Percentiles rank a stretch among this genome's conserved stretches.
These are phyloP conservation scores for Triangularia verruculosa DNA, from an alignment of 2,329 filamentous ascomycete species.

Conservation along the genomic window DNA sequence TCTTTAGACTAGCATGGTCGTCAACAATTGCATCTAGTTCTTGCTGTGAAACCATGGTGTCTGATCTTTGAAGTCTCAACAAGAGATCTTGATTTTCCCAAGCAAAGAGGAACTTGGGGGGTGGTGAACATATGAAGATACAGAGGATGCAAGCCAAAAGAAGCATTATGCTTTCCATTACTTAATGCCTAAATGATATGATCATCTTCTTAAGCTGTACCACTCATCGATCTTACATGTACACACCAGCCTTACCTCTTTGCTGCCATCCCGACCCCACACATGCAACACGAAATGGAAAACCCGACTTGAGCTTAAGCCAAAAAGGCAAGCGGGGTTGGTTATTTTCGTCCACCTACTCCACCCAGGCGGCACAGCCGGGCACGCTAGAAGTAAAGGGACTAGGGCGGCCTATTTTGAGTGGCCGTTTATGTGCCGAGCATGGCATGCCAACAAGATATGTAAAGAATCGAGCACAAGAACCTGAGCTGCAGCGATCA, in stretches of 20 bases:
- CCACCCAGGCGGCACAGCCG: background rate
- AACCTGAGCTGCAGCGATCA: background rate
- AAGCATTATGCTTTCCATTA: background rate
- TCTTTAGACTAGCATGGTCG: background rate
- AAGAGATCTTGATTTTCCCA: background rate
- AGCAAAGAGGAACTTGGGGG: background rate
- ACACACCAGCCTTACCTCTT: background rate
- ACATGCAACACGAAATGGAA: background rate
- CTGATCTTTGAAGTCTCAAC: background rate
- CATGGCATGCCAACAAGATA: background rate
- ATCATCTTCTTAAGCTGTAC: background rate
- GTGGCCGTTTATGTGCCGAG: background rate
- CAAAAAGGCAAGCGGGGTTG: background rate
- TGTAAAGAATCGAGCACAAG: background rate
- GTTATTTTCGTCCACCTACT: background rate
- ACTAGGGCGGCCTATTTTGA: background rate
- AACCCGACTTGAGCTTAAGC: background rate
- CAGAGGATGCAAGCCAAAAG: background rate
- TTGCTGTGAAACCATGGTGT: background rate
- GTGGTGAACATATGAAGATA: background rate
- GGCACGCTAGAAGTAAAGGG: background rate
- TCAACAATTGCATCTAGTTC: background rate
- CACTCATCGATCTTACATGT: background rate
- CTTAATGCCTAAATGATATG: background rate
- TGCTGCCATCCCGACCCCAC: background rate